Percentiles rank a stretch among this genome's conserved stretches.
Evolutionary conservation across 2,329 filamentous ascomycete species (phyloP).

Genomic region (Decorospora gaudefroyi): DNA sequence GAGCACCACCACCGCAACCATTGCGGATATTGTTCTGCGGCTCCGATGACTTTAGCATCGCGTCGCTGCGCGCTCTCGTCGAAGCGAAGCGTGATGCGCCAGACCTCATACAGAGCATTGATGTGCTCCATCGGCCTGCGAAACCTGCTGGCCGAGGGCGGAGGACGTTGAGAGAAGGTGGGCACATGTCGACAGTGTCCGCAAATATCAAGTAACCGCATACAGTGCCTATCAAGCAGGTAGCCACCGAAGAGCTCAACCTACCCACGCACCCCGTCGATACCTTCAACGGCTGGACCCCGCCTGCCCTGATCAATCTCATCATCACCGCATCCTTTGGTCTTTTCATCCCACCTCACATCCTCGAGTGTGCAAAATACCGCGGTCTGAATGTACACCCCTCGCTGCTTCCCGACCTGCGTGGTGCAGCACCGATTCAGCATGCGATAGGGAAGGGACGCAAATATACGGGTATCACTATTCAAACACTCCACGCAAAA

Average conservation of each 20-base stretch:
- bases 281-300: conserved; percentile 79
- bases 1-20: conserved; percentile 52
- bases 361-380: conserved; percentile 72
- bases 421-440: conserved; percentile 84
- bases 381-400: conserved; percentile 94
- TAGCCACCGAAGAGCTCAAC: conserved; percentile 64
- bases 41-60: conserved; percentile 86
- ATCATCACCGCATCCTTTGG: conserved; percentile 95
- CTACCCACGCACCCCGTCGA: conserved; percentile 75
- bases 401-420: conserved; percentile 83
- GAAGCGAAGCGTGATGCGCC: conserved; percentile 56
- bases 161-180: conserved; percentile 70
- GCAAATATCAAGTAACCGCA: conserved; percentile 15
- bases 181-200: conserved; percentile 17
- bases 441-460: conserved; percentile 73
- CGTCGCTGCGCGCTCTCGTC: conserved; percentile 71
- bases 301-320: conserved; percentile 61
- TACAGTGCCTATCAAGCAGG: conserved; percentile 70
- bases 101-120: conserved; percentile 65
- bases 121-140: conserved; percentile 80
- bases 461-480: conserved; percentile 70
- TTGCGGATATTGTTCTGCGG: conserved; percentile 91
- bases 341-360: conserved; percentile 77
- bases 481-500: conserved; percentile 81
- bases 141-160: conserved; percentile 78